phyloP scores from a whole-genome alignment of 169 alveolate genomes.

The Amoebophrya sp. region DNA sequence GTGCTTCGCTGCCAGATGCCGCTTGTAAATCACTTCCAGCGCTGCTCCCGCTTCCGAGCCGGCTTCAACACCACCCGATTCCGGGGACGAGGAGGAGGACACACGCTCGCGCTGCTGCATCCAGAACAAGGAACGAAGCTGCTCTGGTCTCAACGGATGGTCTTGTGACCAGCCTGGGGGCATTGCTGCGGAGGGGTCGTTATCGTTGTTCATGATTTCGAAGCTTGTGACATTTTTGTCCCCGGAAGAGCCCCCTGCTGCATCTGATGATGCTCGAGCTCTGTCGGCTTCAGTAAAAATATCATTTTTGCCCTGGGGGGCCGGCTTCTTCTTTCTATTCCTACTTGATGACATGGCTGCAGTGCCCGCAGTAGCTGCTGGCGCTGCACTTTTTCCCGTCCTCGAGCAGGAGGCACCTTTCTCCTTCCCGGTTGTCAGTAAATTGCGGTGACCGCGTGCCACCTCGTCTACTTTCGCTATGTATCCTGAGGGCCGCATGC shows the following conservation, averaged over 20 bases:
- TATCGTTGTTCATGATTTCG: slow-evolving; percentile 5
- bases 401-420: neutral
- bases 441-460: neutral
- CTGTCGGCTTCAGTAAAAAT: too few species aligned
- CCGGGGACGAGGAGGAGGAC: neutral
- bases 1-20: neutral
- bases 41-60: neutral
- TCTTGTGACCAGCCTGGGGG: neutral
- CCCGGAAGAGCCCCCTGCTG: neutral
- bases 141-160: neutral
- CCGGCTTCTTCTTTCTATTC: too few species aligned
- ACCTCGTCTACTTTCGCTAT: neutral
- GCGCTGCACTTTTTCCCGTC: neutral
- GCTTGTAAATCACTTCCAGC: neutral
- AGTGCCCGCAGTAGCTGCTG: neutral
- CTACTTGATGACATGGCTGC: neutral
- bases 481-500: neutral
- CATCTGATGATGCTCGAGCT: too few species aligned
- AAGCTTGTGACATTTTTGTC: neutral
- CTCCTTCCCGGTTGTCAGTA: too few species aligned
- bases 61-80: neutral
- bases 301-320: too few species aligned
- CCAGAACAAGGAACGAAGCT: neutral
- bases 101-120: neutral
- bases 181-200: neutral